These are phyloP conservation scores for Pseudotsuga menziesii DNA, from an alignment of 75 land plant genomes.

Conservation along the genomic window DNA sequence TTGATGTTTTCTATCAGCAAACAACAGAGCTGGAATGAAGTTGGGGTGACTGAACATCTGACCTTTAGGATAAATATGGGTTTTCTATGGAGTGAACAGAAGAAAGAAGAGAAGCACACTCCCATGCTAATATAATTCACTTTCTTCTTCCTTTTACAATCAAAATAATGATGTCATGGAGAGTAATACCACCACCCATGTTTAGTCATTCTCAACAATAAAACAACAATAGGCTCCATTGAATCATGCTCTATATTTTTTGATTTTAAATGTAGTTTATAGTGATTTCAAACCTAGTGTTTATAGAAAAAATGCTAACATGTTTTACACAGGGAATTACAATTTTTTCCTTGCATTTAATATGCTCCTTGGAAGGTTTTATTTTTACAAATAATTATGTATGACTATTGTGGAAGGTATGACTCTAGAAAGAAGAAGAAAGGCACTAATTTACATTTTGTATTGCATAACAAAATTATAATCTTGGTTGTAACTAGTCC, in stretches of 20 bases:
- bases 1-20: not conserved
- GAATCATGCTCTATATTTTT: not conserved
- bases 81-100: too few relatives aligned
- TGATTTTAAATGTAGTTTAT: not conserved
- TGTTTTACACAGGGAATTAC: too few relatives aligned
- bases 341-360: not conserved
- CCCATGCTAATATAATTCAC: too few relatives aligned
- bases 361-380: too few relatives aligned
- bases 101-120: too few relatives aligned
- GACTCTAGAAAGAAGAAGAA: not conserved
- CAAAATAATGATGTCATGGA: too few relatives aligned
- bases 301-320: too few relatives aligned
- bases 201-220: too few relatives aligned
- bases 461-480: not conserved
- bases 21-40: not conserved
- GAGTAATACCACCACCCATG: too few relatives aligned
- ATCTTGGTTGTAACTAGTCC: not conserved
- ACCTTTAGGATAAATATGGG: not conserved
- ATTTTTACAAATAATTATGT: too few relatives aligned
- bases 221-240: not conserved
- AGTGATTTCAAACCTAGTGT: not conserved
- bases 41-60: not conserved
- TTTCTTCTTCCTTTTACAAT: too few relatives aligned
- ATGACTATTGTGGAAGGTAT: not conserved
- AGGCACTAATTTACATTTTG: not conserved